Base-by-base conservation (phyloP, 2,329 filamentous ascomycete genomes). In the Ophiostoma perfectum region DNA sequence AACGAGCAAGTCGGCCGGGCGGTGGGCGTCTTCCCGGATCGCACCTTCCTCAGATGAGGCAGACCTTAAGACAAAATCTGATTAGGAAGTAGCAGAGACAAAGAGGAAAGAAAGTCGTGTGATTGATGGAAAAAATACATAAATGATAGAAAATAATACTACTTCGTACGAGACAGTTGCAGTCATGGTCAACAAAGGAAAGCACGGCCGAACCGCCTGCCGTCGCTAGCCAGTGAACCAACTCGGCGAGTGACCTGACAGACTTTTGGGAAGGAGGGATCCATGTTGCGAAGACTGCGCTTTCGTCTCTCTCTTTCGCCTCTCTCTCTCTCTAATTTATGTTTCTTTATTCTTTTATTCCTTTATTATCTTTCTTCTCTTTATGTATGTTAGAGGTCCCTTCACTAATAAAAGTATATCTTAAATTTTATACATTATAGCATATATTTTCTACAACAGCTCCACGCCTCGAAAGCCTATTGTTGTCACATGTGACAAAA, bases 401-500 rank as follows among this genome's bases (percentile, higher is more conserved):
- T 27, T 2, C 27, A 27, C 27, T 27, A 27, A 27, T 27, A 27
- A 27, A 27, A 27, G 27, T 27, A 27, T 27, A 18, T 55, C 9
- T 55, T 27, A 7, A 27, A 55, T 55, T n/a, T 52, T 52, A 52
- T n/a, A 16, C 47, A 9, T 52, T 18, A 8, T 18, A 18, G 12
- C n/a, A 44, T 44, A 44, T 44, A 7, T 18, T 9, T 52, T 18
- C 52, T 38, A 6, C 16, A 12, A 60, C 38, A 27, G 36, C 55
- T 60, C 55, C 55, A 60, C 55, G 55, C 55, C 27, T 12, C 27
- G 49, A 60, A 58, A 66, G 67, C 67, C 67, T 66, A 64, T 66
- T 64, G 52, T 65, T 65, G 41, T 65, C 65, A 66, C 68, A 69
- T 69, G 68, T 69, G 68, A 69, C 65, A 58, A 41, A 9, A 36